These are phyloP conservation scores for Aquanectria penicillioides DNA, from an alignment of 2,329 filamentous ascomycete genomes.

Conservation along the genomic window DNA sequence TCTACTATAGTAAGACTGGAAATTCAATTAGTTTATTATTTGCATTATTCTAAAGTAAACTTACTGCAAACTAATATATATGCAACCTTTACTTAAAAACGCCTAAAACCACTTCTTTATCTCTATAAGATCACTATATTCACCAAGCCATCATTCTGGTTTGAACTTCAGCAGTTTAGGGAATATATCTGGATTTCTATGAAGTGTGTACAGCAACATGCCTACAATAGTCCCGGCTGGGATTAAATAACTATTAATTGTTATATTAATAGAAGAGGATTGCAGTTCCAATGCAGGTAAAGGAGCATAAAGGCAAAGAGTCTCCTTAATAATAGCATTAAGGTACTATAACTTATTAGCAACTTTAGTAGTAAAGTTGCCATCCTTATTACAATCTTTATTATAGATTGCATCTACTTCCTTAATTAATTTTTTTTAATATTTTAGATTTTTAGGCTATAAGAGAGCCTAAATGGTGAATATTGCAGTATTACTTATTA, in stretches of 20 bases:
- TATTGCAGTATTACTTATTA: constrained; percentile 62
- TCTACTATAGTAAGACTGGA: no score
- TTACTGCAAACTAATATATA: constrained; percentile 41
- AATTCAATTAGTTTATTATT: no score
- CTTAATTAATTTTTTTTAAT: constrained; percentile 55
- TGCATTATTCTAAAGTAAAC: no score
- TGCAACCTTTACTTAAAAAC: constrained; percentile 36
- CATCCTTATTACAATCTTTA: constrained; percentile 29
- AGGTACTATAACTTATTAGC: constrained; percentile 55
- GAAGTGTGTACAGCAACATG: constrained; percentile 41
- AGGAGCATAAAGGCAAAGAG: constrained; percentile 59
- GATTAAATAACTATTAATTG: constrained; percentile 37
- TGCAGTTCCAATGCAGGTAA: constrained; percentile 62
- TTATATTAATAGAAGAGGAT: constrained; percentile 34
- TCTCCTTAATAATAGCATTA: constrained; percentile 61
- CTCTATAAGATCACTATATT: constrained; percentile 20
- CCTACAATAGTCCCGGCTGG: constrained; percentile 39
- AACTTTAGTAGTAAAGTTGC: constrained; percentile 46
- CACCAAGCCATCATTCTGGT: constrained; percentile 40
- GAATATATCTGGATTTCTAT: constrained; percentile 39
- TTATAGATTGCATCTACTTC: constrained; percentile 50
- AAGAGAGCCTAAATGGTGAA: constrained; percentile 62
- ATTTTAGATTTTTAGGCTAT: constrained; percentile 49
- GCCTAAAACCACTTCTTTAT: constrained; percentile 40
- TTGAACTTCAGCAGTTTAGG: constrained; percentile 36